phyloP scores from a whole-genome alignment of 768 basidiomycete species.

The Amyloporia xantha region DNA sequence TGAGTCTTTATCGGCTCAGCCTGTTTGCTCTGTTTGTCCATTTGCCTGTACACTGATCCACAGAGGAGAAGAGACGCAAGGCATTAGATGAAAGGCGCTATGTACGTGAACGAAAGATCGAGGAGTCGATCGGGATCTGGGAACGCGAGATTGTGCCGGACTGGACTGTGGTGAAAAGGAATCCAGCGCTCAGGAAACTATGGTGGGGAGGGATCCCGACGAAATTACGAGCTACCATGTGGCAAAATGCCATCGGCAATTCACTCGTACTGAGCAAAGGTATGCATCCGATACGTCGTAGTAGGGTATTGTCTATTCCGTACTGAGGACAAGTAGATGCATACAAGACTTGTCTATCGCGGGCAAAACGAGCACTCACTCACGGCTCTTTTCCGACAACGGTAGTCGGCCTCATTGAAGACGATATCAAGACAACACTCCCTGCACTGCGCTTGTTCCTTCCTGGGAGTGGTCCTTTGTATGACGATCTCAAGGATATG shows the following conservation, averaged over 20 bases:
- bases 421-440: conserved; percentile 68
- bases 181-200: conserved; percentile 56
- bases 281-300: conserved; percentile 20
- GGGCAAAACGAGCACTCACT: conserved; percentile 65
- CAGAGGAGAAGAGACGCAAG: conserved; percentile 67
- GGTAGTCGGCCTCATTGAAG: conserved; percentile 58
- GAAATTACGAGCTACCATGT: conserved; percentile 71
- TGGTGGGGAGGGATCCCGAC: conserved; percentile 92
- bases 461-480: conserved; percentile 68
- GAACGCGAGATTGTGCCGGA: conserved; percentile 75
- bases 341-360: conserved; percentile 61
- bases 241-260: conserved; percentile 85
- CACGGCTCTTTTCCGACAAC: conserved; percentile 61
- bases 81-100: conserved; percentile 56
- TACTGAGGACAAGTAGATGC: conserved; percentile 43
- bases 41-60: neutral
- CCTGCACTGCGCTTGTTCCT: conserved; percentile 79
- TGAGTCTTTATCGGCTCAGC: conserved; percentile 18
- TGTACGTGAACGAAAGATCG: conserved; percentile 58
- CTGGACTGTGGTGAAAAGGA: conserved; percentile 69
- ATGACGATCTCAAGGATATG: conserved; percentile 77
- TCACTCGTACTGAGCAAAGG: conserved; percentile 78
- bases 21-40: conserved; percentile 6
- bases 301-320: conserved; percentile 4
- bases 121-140: conserved; percentile 69